Percentiles rank a stretch among this genome's conserved stretches.
phyloP scores from a whole-genome alignment of 2,329 filamentous ascomycete species.

The Trichoderma simmonsii region DNA sequence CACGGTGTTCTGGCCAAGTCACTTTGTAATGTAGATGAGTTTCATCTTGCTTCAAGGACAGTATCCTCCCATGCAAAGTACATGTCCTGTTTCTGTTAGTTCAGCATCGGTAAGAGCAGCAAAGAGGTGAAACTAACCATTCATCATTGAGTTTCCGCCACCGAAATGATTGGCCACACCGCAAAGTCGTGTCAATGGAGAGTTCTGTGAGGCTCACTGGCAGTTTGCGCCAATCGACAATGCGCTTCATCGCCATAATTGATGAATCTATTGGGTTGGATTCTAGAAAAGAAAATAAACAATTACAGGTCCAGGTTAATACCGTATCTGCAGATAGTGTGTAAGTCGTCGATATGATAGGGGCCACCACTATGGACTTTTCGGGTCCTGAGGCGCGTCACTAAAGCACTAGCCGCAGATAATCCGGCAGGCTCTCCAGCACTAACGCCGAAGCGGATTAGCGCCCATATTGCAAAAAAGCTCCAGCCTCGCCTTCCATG shows the following conservation, averaged over 20 bases:
- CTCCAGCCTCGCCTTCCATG: slow-evolving; percentile 42
- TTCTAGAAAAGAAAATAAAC: not conserved
- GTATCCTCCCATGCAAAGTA: slow-evolving; percentile 76
- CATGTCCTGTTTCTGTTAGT: slow-evolving; percentile 58
- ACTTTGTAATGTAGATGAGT: slow-evolving; percentile 76
- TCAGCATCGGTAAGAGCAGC: not conserved
- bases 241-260: slow-evolving; percentile 43
- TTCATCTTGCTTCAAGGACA: slow-evolving; percentile 80
- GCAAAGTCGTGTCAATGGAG: slow-evolving; percentile 88
- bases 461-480: slow-evolving; percentile 39
- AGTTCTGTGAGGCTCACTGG: slow-evolving; percentile 80
- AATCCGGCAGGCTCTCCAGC: slow-evolving; percentile 3
- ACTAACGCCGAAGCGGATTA: slow-evolving; percentile 25
- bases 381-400: not conserved
- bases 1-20: slow-evolving; percentile 49
- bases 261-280: not conserved
- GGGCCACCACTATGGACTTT: slow-evolving; percentile 1
- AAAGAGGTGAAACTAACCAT: slow-evolving; percentile 56
- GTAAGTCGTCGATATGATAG: not conserved
- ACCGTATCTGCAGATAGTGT: not conserved
- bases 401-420: slow-evolving; percentile 18
- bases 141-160: slow-evolving; percentile 84
- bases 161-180: slow-evolving; percentile 94
- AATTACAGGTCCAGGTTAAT: not conserved
- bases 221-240: slow-evolving; percentile 83